These are phyloP conservation scores for Rosa multiflora DNA, from an alignment of 306 rosid genomes.

Conservation along the genomic window DNA sequence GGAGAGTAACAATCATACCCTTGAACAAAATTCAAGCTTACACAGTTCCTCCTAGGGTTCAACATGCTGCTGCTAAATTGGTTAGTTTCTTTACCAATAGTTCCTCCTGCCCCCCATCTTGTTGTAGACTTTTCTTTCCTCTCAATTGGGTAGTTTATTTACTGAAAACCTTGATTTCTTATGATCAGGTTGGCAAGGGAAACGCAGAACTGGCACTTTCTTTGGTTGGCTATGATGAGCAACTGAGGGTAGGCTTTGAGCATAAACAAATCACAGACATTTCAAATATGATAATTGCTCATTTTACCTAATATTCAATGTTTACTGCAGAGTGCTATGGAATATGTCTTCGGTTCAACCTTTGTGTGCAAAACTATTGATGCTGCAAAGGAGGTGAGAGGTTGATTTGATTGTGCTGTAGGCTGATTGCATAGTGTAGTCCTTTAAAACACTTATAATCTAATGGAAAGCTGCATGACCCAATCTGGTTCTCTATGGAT, in stretches of 20 bases:
- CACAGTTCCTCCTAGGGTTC: slow-evolving; percentile 51
- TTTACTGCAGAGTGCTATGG: slow-evolving; percentile 81
- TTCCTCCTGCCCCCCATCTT: not conserved
- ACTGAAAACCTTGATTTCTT: slow-evolving; percentile 19
- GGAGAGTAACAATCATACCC: slow-evolving; percentile 96
- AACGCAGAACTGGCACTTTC: slow-evolving; percentile 83
- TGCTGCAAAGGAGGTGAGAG: slow-evolving; percentile 90
- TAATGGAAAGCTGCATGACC: slow-evolving; percentile 24
- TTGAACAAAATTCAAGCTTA: slow-evolving; percentile 79
- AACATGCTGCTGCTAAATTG: slow-evolving; percentile 67
- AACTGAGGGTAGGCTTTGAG: slow-evolving; percentile 61
- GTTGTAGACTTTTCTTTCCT: not conserved
- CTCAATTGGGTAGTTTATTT: slow-evolving; percentile 5
- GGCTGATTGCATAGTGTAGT: not conserved
- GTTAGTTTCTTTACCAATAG: slow-evolving; percentile 43
- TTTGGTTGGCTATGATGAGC: slow-evolving; percentile 86
- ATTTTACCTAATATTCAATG: not conserved
- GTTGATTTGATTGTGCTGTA: not conserved
- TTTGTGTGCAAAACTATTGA: slow-evolving; percentile 79
- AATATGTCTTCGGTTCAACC: slow-evolving; percentile 90
- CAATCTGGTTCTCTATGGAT: slow-evolving; percentile 26
- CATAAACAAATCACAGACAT: not conserved
- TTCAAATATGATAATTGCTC: not conserved
- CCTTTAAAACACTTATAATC: not conserved
- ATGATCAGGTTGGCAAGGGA: slow-evolving; percentile 83